Evolutionary conservation across 805 yeast species (phyloP).

Genomic region (Saccharomycopsis sp.): DNA sequence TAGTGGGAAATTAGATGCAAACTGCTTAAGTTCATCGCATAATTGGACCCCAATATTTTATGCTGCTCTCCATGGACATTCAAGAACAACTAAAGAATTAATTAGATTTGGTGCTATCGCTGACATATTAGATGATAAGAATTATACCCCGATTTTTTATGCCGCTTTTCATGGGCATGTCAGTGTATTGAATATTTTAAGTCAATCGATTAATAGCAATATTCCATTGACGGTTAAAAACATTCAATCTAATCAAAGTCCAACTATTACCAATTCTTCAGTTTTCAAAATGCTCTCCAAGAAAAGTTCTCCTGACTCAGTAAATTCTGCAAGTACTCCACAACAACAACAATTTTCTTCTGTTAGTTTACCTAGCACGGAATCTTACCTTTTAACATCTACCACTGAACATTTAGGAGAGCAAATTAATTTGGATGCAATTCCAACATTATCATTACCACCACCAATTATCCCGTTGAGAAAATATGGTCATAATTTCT

Average conservation of each 20-base stretch:
- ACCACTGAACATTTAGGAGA: conserved; percentile 22
- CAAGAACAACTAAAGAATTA: conserved; percentile 59
- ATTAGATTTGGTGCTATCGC: conserved; percentile 69
- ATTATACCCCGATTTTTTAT: conserved; percentile 73
- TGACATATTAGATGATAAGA: conserved; percentile 66
- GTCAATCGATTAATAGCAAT: conserved; percentile 24
- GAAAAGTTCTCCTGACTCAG: neutral
- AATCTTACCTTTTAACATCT: conserved; percentile 1
- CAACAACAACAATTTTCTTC: neutral
- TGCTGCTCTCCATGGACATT: conserved; percentile 81
- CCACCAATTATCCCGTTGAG: conserved; percentile 94
- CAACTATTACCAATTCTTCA: neutral
- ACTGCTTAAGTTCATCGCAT: conserved; percentile 65
- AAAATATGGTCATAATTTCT: conserved; percentile 91
- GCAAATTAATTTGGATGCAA: conserved; percentile 48
- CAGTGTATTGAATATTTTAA: conserved; percentile 64
- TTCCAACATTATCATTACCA: conserved; percentile 87
- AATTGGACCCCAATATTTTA: conserved; percentile 91
- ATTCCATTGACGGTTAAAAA: conserved; percentile 15
- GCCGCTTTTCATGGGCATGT: conserved; percentile 94
- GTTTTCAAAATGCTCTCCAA: conserved; percentile 5
- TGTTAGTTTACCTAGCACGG: conserved; percentile 10
- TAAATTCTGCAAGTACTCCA: neutral
- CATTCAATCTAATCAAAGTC: neutral
- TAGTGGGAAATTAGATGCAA: conserved; percentile 66